phyloP scores from a whole-genome alignment of 2,329 filamentous ascomycete genomes.

The Coniochaeta ligniaria region DNA sequence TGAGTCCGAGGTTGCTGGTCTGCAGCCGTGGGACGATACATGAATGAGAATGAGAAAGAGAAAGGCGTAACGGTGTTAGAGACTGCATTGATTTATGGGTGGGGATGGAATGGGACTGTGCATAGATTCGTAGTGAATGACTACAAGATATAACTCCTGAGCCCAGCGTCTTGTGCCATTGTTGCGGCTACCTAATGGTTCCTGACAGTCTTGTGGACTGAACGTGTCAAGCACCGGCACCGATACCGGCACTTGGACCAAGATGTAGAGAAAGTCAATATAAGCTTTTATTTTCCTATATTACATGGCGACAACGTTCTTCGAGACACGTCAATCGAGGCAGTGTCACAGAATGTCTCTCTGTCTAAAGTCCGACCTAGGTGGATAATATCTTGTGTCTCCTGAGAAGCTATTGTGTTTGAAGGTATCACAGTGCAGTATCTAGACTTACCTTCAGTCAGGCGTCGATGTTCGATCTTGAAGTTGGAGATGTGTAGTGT shows the following conservation, averaged over 20 bases:
- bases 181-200: too few relatives aligned
- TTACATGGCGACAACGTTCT: not conserved
- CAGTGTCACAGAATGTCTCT: not conserved
- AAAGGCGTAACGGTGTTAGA: not conserved
- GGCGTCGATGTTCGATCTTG: too few relatives aligned
- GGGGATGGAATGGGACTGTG: not conserved
- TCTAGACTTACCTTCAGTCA: too few relatives aligned
- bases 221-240: not conserved
- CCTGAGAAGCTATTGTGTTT: too few relatives aligned
- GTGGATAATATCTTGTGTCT: too few relatives aligned
- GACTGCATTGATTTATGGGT: not conserved
- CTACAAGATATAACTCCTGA: not conserved
- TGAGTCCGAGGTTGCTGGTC: conserved; percentile 20
- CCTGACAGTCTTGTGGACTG: not conserved
- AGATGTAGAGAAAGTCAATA: not conserved
- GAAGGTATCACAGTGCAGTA: too few relatives aligned
- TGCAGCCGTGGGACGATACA: not conserved
- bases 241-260: not conserved
- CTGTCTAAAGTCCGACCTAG: too few relatives aligned
- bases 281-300: not conserved
- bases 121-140: not conserved
- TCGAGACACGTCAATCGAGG: not conserved
- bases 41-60: not conserved
- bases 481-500: too few relatives aligned
- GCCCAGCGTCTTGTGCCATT: not conserved